Percentiles rank a stretch among this genome's conserved stretches.
These are phyloP conservation scores for Candida maesae DNA, from an alignment of 805 yeast species.

Conservation along the genomic window DNA sequence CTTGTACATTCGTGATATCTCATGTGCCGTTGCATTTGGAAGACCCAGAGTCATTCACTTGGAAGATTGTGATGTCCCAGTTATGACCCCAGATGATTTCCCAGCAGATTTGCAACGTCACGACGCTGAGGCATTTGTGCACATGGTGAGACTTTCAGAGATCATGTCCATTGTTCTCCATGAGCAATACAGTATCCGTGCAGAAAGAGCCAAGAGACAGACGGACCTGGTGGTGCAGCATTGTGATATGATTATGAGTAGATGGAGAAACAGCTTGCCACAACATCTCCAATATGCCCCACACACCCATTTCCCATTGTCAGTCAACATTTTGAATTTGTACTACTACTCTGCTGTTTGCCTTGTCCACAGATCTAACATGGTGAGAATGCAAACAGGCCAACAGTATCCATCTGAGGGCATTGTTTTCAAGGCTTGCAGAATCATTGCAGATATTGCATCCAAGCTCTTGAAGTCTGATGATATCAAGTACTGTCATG, in stretches of 20 bases:
- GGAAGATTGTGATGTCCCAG: slow-evolving; percentile 74
- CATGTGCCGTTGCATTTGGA: slow-evolving; percentile 69
- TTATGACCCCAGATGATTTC: slow-evolving; percentile 64
- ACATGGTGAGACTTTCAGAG: slow-evolving; percentile 62
- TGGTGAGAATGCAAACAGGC: slow-evolving; percentile 39
- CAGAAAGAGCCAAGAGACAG: slow-evolving; percentile 46
- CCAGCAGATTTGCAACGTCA: slow-evolving; percentile 46
- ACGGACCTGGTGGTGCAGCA: slow-evolving; percentile 46
- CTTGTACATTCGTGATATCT: slow-evolving; percentile 64
- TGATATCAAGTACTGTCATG: slow-evolving; percentile 50
- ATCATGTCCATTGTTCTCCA: slow-evolving; percentile 65
- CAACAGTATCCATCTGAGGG: slow-evolving; percentile 39
- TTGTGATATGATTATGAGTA: slow-evolving; percentile 73
- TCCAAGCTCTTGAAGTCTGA: slow-evolving; percentile 49
- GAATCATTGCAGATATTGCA: slow-evolving; percentile 63
- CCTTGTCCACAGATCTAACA: slow-evolving; percentile 66
- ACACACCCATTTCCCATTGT: slow-evolving; percentile 43
- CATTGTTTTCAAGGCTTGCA: slow-evolving; percentile 76
- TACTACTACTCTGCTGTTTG: slow-evolving; percentile 73
- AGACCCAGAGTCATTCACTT: slow-evolving; percentile 65
- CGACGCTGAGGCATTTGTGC: slow-evolving; percentile 57
- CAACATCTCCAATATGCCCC: slow-evolving; percentile 58
- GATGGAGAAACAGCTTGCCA: slow-evolving; percentile 71
- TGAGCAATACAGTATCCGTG: slow-evolving; percentile 68
- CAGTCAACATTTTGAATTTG: slow-evolving; percentile 56